phyloP scores from a whole-genome alignment of 2,329 filamentous ascomycete genomes.

The Helotiales sp. region DNA sequence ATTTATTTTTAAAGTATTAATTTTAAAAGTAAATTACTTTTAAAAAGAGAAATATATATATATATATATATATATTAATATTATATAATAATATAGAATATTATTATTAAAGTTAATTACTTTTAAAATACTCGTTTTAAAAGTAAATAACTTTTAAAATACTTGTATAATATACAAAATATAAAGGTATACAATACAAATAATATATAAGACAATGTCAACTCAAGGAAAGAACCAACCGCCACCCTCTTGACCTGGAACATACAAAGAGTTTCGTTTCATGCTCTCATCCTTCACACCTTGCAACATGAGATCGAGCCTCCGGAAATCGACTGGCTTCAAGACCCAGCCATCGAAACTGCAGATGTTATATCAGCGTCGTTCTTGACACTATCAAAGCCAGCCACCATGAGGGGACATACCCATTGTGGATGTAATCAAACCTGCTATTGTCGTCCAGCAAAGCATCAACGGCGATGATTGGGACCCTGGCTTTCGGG shows the following conservation, averaged over 20 bases:
- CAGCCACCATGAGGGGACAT: conserved; percentile 10
- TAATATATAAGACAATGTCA: too few relatives aligned
- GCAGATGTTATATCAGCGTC: not conserved
- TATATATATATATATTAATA: too few relatives aligned
- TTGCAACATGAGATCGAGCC: conserved; percentile 23
- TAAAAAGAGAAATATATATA: too few relatives aligned
- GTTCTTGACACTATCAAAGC: too few relatives aligned
- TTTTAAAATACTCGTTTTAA: too few relatives aligned
- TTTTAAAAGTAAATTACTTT: too few relatives aligned
- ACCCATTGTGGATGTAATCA: conserved; percentile 29
- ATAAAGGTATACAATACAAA: too few relatives aligned
- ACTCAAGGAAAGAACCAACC: conserved; percentile 30
- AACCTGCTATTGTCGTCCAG: conserved; percentile 23
- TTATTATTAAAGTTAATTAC: too few relatives aligned
- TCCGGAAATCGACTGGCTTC: conserved; percentile 25
- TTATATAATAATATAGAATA: too few relatives aligned
- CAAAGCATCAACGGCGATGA: conserved; percentile 27
- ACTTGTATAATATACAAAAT: too few relatives aligned
- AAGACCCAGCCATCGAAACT: conserved; percentile 30
- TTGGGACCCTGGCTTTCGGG: conserved; percentile 14
- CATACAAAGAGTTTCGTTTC: conserved; percentile 16
- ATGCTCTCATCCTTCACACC: conserved; percentile 18
- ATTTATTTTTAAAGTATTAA: too few relatives aligned
- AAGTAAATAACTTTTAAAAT: too few relatives aligned
- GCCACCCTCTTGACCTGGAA: conserved; percentile 21